Percentiles rank a stretch among this genome's conserved stretches.
phyloP scores from a whole-genome alignment of 1,139 yeast genomes.

The Scheffersomyces stambukii region DNA sequence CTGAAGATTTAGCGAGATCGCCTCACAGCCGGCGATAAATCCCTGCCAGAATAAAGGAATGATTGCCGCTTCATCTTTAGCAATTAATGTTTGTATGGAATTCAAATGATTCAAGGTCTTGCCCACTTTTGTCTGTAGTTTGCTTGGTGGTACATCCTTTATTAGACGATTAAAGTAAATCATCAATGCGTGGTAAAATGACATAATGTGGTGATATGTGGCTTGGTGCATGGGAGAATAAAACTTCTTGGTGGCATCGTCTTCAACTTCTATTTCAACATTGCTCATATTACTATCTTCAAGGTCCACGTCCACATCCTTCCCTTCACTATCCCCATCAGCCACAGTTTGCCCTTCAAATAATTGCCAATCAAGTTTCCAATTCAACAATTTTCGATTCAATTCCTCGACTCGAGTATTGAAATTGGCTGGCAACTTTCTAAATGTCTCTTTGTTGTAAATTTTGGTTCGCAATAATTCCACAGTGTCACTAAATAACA shows the following conservation, averaged over 20 bases:
- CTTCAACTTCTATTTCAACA: conserved; percentile 10
- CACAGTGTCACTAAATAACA: conserved; percentile 68
- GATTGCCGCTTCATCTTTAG: conserved; percentile 52
- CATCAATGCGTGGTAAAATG: conserved; percentile 70
- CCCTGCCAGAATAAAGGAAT: conserved; percentile 88
- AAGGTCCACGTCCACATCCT: conserved; percentile 9
- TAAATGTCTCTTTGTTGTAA: conserved; percentile 36
- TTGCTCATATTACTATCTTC: conserved; percentile 11
- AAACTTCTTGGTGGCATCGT: conserved; percentile 28
- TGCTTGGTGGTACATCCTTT: conserved; percentile 47
- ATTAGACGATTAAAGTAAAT: conserved; percentile 75
- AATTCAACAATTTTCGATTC: conserved; percentile 49
- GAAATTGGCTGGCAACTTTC: conserved; percentile 39
- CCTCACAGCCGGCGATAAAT: conserved; percentile 84
- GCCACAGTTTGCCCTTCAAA: conserved; percentile 13
- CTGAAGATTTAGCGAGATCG: conserved; percentile 56
- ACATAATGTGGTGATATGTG: conserved; percentile 76
- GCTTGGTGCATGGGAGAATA: conserved; percentile 63
- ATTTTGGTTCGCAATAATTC: conserved; percentile 60
- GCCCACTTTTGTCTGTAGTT: conserved; percentile 56
- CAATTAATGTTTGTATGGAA: conserved; percentile 54
- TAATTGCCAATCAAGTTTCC: conserved; percentile 68
- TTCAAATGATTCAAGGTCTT: conserved; percentile 64
- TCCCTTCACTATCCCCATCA: conserved; percentile 6
- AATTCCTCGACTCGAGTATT: conserved; percentile 43